Conservation (phyloP, 2,329 filamentous ascomycete genomes). For the Rhexocercosporidium sp. region DNA sequence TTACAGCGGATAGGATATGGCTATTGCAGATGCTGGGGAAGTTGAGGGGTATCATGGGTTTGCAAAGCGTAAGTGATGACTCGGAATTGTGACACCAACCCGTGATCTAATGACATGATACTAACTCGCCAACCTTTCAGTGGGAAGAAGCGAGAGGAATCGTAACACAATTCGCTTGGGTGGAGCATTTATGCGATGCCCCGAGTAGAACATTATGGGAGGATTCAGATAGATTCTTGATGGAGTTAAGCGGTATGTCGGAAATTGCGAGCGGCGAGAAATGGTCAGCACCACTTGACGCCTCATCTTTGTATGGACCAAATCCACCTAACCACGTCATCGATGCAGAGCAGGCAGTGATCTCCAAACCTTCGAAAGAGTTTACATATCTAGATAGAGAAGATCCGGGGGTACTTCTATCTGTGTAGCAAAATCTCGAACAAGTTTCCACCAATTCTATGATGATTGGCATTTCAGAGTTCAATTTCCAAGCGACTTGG, state of each 20-base stretch:
- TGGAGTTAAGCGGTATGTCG: background rate
- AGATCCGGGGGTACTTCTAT: background rate
- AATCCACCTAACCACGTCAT: background rate
- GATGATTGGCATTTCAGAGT: background rate
- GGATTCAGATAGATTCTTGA: background rate
- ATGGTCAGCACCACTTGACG: background rate
- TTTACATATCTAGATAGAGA: background rate
- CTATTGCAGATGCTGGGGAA: conserved; percentile 9
- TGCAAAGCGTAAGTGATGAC: background rate
- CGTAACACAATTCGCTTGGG: conserved; percentile 13
- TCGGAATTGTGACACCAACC: too few relatives aligned
- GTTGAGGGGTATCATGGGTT: background rate
- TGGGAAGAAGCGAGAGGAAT: conserved; percentile 16
- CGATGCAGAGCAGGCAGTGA: background rate
- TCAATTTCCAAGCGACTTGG: background rate
- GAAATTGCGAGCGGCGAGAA: background rate
- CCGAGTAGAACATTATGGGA: conserved; percentile 12
- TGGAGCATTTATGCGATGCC: conserved; percentile 12
- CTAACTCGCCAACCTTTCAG: background rate
- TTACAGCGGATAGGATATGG: background rate
- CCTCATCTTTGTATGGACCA: background rate
- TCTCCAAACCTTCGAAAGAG: background rate
- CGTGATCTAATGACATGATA: too few relatives aligned
- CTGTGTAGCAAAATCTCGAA: background rate
- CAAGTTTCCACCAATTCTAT: background rate